Base-by-base conservation (phyloP, 805 yeast species). In the Tetrapisispora fleetii region DNA sequence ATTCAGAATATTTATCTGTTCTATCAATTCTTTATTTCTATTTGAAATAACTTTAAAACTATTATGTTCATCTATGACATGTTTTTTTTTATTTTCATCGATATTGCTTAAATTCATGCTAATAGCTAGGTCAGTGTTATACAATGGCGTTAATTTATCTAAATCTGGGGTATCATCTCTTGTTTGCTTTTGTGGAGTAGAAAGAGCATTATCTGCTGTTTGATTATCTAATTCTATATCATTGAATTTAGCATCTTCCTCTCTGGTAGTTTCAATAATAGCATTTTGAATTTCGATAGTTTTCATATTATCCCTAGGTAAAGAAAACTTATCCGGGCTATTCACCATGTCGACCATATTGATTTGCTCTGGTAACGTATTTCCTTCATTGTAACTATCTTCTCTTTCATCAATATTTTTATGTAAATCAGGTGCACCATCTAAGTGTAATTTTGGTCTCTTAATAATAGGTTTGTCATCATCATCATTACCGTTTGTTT, bases 341-440 rank as follows among this genome's bases (percentile, higher is more conserved):
- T 38, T 47, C 6, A 47, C 35, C 13, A 43, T 42, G 17, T 54
- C 57, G 11, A 58, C 37, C 65, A 63, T 62, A 47, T 58, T 59
- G 19, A 63, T 63, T n/a, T 55, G 57, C 22, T 50, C 58, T 1
- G 65, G 66, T 5, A 64, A 58, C 9, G 47, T 44, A 24, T 38
- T 39, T 18, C 22, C 41, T 27, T 46, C 47, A 18, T 17, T 24
- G 17, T 13, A 42, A 35, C 30, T 37, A 11, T 33, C 37, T 18
- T 36, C 21, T 2, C n/a, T 19, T 27, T 46, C 49, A 37, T 51
- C 56, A 10, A 2, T 11, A 17, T 41, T 24, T 19, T 30, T 41
- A 35, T 52, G 48, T 32, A 59, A 39, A 40, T 45, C 46, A 6
- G 64, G 63, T 4, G 56, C 57, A 16, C 48, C 37, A 17, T 51